Percentiles rank a stretch among this genome's conserved stretches.
These are phyloP conservation scores for Candida xiaguanensis DNA, from an alignment of 805 yeast genomes.

Conservation along the genomic window DNA sequence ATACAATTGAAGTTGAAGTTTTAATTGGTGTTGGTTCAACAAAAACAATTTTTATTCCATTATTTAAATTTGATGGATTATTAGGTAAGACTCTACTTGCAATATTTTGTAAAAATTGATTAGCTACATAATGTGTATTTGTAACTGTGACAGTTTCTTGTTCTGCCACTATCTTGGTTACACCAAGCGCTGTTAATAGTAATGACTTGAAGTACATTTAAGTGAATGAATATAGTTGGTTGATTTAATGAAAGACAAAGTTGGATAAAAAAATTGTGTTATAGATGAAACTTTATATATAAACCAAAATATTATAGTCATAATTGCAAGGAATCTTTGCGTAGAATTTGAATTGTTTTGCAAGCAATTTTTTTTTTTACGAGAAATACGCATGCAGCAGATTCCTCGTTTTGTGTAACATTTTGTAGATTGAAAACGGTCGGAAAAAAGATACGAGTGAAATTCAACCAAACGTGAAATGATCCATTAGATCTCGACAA, in stretches of 20 bases:
- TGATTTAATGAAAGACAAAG: constrained; percentile 2
- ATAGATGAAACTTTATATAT: too few relatives aligned
- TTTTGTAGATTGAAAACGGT: too few relatives aligned
- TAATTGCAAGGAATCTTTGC: background rate
- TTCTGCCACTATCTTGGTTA: constrained; percentile 9
- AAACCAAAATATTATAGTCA: too few relatives aligned
- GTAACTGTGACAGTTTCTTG: constrained; percentile 21
- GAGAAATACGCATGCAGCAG: background rate
- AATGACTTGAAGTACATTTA: constrained; percentile 1
- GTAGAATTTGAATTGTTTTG: too few relatives aligned
- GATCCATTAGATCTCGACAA: too few relatives aligned
- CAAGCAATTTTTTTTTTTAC: background rate
- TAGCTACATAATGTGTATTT: constrained; percentile 23
- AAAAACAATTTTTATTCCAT: constrained; percentile 30
- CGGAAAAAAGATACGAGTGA: too few relatives aligned
- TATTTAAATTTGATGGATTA: constrained; percentile 15
- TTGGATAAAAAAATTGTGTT: background rate
- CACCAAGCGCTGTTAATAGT: constrained; percentile 2
- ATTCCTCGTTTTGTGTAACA: background rate
- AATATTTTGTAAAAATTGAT: constrained; percentile 18
- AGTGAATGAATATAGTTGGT: constrained; percentile 6
- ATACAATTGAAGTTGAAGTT: background rate
- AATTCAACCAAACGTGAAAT: too few relatives aligned
- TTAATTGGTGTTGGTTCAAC: constrained; percentile 18
- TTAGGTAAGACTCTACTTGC: constrained; percentile 17